Base-by-base conservation (phyloP, 192 early-diverging fungal species). In the Gaertneriomyces semiglobifer region DNA sequence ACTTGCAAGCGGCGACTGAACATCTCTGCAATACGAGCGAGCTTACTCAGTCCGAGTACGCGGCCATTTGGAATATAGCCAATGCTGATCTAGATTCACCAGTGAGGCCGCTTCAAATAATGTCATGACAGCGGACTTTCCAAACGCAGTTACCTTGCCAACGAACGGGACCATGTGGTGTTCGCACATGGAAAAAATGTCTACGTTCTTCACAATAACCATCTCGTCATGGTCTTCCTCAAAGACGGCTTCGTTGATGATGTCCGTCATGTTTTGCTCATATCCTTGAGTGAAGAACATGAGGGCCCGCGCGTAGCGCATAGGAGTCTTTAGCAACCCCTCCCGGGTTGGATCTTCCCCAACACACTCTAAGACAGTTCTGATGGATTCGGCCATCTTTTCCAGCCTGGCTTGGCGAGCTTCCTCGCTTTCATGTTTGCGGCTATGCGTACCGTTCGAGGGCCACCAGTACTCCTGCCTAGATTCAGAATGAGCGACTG, bases 201-300 rank as follows among this genome's bases (percentile, higher is more conserved):
- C 91, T 57, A 99, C 95, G 77, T 97, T 88, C 68, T 90, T 92
- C 14, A 99, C 97, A 76, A 99, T 94, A 12, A 99, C 97, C 97
- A 99, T 99, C 70, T 98, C 97, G 58, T 97, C 94, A 73, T 97
- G 92, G 69, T 98, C 93, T 85, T 99, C 97, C 77, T 95, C 90
- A 79, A 99, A 99, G 16, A 99, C 81, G 8, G 97, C 97, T 43
- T 89, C 90, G 72, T 99, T 99, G 71, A 97, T 76, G 0, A 99
- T 79, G 43, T 92, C 92, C 68, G 83, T 84, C 63, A 98, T 83
- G 18, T 86, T 88, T 74, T 89, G 86, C 74, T 99, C 95, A 77
- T 99, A 99, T n/a, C 97, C 97, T 75, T 96, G 91, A 14, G 97
- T 95, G 69, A 99, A 92, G 68, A 96, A 99, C 89, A 96, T 89